Evolutionary conservation across 805 yeast species (phyloP), one percentile per base, ranked within the genome.

Genomic region (Wickerhamomyces bovis): DNA sequence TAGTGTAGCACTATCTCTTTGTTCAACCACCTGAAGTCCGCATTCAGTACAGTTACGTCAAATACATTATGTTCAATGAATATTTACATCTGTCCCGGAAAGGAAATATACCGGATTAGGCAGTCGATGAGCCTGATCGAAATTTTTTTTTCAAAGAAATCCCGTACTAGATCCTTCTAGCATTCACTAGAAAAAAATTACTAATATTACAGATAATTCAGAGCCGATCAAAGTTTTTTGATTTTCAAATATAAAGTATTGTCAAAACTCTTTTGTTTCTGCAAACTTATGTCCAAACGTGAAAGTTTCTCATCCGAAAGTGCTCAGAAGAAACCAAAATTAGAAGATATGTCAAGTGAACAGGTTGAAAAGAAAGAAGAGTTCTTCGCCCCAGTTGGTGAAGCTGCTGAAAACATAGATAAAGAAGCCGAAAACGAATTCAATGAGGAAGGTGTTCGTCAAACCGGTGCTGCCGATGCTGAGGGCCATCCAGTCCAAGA

Each of bases 401-500:
- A 76, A 41, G 76, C 76, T 33, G 85, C 78, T 19, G 75, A 74
- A 53, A 72, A 67, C 41, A 68, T 77, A 31, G 72, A 66, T 38
- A 62, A 64, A 26, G 58, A 59, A 40, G 41, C 45, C 8, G 57
- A 28, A n/a, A 41, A 38, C 16, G 49, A 53, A 36, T 49, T 48
- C 44, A 50, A 60, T 43, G 62, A 57, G 20, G 70, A 69, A 39
- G 83, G 77, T 22, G 72, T 85, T 40, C 73, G 71, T 47, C 67
- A 75, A 33, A 86, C 95, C 1, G 96, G 94, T 20, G 92, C 90
- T 21, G 69, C 69, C 5, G 97, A 89, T 63, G 83, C 85, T 10
- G 83, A 81, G 64, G 97, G 97, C 5, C 94, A 89, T 56, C 95
- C 97, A 2, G 96, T 94, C 18, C 97, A 90, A 64, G 98, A 94